Conservation (phyloP, 2,329 filamentous ascomycete species). For the Aspergillus fructus region DNA sequence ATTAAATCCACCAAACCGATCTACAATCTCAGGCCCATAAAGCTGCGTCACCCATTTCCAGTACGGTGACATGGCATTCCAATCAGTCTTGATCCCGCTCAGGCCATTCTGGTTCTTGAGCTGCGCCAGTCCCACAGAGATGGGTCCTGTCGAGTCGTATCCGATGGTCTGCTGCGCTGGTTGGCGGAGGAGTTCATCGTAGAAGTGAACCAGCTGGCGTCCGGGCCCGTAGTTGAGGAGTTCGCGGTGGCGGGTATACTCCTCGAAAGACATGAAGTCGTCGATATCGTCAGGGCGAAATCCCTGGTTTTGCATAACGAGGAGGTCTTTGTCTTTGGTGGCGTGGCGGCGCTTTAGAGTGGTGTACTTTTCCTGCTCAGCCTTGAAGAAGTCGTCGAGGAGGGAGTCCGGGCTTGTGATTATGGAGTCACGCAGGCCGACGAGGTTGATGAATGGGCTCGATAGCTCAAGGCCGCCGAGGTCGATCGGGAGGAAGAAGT, state of each 20-base stretch:
- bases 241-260: conserved; percentile 13
- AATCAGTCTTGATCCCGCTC: background rate
- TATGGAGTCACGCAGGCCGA: conserved; percentile 8
- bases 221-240: conserved; percentile 1
- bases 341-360: conserved; percentile 1
- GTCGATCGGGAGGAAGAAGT: conserved; percentile 17
- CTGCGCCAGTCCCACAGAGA: background rate
- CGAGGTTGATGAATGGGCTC: conserved; percentile 12
- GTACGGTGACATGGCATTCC: conserved; percentile 8
- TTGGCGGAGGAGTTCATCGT: conserved; percentile 6
- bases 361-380: conserved; percentile 1
- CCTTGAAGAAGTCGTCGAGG: conserved; percentile 8
- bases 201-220: conserved; percentile 5
- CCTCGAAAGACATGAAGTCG: conserved; percentile 12
- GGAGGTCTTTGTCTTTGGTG: background rate
- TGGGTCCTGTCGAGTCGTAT: background rate
- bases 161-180: conserved; percentile 7
- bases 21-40: conserved; percentile 14
- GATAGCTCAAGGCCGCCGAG: conserved; percentile 15
- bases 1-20: conserved; percentile 14
- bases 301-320: background rate
- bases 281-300: background rate
- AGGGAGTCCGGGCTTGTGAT: background rate
- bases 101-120: background rate
- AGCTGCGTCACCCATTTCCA: conserved; percentile 15